phyloP scores from a whole-genome alignment of 352 stramenopile genomes.

The Pythium coloratum region DNA sequence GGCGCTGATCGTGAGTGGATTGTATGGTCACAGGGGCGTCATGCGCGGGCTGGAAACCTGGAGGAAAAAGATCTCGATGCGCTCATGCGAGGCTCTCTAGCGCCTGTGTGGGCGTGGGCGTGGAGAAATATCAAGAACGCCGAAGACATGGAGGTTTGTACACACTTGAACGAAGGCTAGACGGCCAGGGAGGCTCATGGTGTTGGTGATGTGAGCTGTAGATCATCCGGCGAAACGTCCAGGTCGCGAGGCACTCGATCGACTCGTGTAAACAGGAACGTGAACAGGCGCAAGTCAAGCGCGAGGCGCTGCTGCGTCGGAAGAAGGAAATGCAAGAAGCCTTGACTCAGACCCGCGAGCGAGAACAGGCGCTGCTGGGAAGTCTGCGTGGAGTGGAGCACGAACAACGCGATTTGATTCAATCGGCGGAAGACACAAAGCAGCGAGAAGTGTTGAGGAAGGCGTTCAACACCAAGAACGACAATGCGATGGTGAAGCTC shows the following conservation, averaged over 20 bases:
- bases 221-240: conserved; percentile 39
- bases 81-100: conserved; percentile 34
- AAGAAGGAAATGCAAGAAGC: conserved; percentile 29
- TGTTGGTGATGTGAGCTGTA: background rate
- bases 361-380: conserved; percentile 29
- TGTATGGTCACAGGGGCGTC: conserved; percentile 29
- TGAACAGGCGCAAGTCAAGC: conserved; percentile 28
- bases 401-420: conserved; percentile 19
- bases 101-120: conserved; percentile 40
- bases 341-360: conserved; percentile 24
- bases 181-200: background rate
- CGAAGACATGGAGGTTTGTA: conserved; percentile 37
- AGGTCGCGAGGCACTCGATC: conserved; percentile 30
- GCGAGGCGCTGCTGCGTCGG: conserved; percentile 22
- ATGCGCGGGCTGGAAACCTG: conserved; percentile 30
- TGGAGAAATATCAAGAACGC: conserved; percentile 40
- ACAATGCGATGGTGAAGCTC: background rate
- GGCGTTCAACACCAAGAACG: conserved; percentile 30
- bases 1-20: background rate
- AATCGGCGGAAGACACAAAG: conserved; percentile 16
- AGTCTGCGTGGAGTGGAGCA: conserved; percentile 32
- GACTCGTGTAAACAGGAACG: conserved; percentile 40
- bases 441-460: conserved; percentile 37
- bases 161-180: background rate
- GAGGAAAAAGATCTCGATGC: conserved; percentile 50